phyloP scores from a whole-genome alignment of 805 yeast genomes.

The Saccharomyces eubayanus region DNA sequence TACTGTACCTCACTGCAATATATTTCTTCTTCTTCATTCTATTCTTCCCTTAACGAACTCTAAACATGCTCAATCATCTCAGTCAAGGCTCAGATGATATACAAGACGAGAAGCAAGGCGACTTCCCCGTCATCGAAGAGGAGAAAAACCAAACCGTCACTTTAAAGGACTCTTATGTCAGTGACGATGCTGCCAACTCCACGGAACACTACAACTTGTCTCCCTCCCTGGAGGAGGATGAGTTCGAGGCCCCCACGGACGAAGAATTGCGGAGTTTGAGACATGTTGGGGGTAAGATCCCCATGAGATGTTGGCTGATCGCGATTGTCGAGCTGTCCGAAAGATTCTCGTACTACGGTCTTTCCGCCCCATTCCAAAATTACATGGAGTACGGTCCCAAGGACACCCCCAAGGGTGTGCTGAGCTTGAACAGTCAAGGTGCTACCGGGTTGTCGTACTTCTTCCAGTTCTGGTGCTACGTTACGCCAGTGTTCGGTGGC shows the following conservation, averaged over 20 bases:
- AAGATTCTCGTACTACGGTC: conserved; percentile 74
- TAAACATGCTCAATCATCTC: background rate
- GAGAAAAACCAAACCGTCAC: background rate
- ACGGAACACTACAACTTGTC: background rate
- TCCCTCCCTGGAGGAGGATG: conserved; percentile 4
- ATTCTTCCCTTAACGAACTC: background rate
- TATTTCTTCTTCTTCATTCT: background rate
- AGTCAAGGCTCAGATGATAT: background rate
- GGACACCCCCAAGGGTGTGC: conserved; percentile 43
- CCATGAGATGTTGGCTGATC: conserved; percentile 42
- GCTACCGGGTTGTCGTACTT: conserved; percentile 69
- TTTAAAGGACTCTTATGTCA: background rate
- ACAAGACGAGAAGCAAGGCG: background rate
- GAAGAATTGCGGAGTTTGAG: conserved; percentile 25
- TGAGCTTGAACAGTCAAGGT: conserved; percentile 50
- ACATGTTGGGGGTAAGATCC: conserved; percentile 38
- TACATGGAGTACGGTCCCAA: conserved; percentile 55
- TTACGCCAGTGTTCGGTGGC: conserved; percentile 73
- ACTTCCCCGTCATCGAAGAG: background rate
- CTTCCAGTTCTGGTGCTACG: conserved; percentile 75
- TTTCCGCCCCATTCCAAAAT: conserved; percentile 68
- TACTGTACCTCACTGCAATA: background rate
- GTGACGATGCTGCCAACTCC: background rate
- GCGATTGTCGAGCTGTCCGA: conserved; percentile 71
- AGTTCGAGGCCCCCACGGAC: conserved; percentile 20